Percentiles rank a stretch among this genome's conserved stretches.
Evolutionary conservation across 345 rosid genomes (phyloP).

Genomic region (Diplotaxis tenuifolia): DNA sequence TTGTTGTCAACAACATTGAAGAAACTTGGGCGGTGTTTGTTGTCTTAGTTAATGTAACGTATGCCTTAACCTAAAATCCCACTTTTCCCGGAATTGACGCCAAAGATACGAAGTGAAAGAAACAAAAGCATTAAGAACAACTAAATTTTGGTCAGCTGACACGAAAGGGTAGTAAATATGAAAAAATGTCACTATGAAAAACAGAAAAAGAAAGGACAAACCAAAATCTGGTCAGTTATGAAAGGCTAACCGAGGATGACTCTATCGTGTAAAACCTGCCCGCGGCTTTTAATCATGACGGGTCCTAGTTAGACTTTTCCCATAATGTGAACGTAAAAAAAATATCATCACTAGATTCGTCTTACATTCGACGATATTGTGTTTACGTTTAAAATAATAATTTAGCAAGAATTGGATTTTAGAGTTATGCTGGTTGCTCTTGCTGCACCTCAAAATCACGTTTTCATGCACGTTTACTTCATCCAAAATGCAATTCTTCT

Average conservation of each 20-base stretch:
- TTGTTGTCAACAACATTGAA: neutral
- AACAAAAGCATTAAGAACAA: neutral
- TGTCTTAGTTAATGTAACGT: slow-evolving; percentile 16
- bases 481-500: neutral
- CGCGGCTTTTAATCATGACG: slow-evolving; percentile 2
- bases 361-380: neutral
- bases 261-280: neutral
- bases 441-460: slow-evolving; percentile 21
- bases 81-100: slow-evolving; percentile 28
- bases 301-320: neutral
- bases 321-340: neutral
- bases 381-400: neutral
- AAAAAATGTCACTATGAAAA: neutral
- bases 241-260: neutral
- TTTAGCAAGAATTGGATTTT: neutral
- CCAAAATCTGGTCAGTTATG: neutral
- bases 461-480: slow-evolving; percentile 18
- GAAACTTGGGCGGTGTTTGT: neutral
- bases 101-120: slow-evolving; percentile 27
- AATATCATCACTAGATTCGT: neutral
- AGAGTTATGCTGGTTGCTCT: neutral
- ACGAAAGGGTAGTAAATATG: neutral
- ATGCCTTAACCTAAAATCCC: slow-evolving; percentile 13
- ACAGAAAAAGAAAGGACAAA: neutral
- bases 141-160: neutral